These are phyloP conservation scores for Penicillium thymicola DNA, from an alignment of 2,329 filamentous ascomycete genomes.

Conservation along the genomic window DNA sequence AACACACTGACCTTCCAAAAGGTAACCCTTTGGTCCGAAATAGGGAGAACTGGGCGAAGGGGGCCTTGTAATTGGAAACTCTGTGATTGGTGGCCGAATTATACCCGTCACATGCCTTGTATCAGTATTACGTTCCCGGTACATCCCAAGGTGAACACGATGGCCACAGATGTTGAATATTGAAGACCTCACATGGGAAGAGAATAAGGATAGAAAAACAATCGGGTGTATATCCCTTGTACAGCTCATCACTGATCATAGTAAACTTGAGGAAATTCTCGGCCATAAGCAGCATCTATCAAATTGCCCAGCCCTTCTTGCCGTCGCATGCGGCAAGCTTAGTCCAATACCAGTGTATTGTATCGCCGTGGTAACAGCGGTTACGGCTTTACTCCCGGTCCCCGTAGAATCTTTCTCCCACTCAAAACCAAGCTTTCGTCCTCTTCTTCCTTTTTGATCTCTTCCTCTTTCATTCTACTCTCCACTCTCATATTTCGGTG, in stretches of 20 bases:
- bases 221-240: no score
- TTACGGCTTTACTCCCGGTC: conserved; percentile 38
- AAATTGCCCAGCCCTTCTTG: conserved; percentile 20
- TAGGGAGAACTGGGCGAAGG: background rate
- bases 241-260: background rate
- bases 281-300: conserved; percentile 1
- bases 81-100: conserved; percentile 22
- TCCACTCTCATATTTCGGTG: conserved; percentile 32
- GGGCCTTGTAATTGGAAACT: conserved; percentile 18
- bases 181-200: background rate
- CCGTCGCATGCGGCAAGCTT: conserved; percentile 32
- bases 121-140: conserved; percentile 19
- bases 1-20: conserved; percentile 4
- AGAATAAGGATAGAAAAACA: background rate
- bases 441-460: conserved; percentile 37
- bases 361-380: conserved; percentile 36
- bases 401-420: conserved; percentile 37
- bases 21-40: conserved; percentile 17
- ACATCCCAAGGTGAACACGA: background rate
- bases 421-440: conserved; percentile 40
- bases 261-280: background rate
- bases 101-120: conserved; percentile 26
- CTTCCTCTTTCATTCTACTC: conserved; percentile 38
- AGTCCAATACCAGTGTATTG: conserved; percentile 25
- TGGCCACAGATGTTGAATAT: background rate